phyloP scores from a whole-genome alignment of 2,329 filamentous ascomycete species.

The Coniochaeta sp. region DNA sequence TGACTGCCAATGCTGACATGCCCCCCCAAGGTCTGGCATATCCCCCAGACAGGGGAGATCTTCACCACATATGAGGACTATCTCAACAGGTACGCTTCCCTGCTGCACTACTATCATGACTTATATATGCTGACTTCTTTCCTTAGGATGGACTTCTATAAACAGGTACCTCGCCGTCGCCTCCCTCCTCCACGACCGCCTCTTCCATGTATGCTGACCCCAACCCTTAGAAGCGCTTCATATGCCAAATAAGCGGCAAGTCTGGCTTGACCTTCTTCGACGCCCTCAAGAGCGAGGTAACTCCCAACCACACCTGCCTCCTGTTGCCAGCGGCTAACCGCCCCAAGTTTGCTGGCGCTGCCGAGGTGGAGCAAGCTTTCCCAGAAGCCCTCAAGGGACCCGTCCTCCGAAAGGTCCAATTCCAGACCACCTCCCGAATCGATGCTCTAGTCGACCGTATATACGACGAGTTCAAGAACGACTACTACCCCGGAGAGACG shows the following conservation, averaged over 20 bases:
- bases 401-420: conserved; percentile 84
- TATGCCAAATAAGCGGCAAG: conserved; percentile 92
- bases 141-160: conserved; percentile 82
- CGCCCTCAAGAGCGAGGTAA: conserved; percentile 82
- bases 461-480: conserved; percentile 74
- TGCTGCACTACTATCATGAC: not conserved
- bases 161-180: conserved; percentile 54
- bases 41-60: conserved; percentile 82
- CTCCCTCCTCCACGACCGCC: not conserved
- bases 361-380: conserved; percentile 86
- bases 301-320: conserved; percentile 17
- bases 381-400: conserved; percentile 87
- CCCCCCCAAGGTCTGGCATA: conserved; percentile 72
- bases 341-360: conserved; percentile 64
- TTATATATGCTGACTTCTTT: conserved; percentile 22
- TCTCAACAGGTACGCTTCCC: conserved; percentile 60
- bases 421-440: conserved; percentile 80
- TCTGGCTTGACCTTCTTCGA: conserved; percentile 89
- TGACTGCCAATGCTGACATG: conserved; percentile 12
- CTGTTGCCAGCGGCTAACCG: not conserved
- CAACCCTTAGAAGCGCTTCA: conserved; percentile 66
- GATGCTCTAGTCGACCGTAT: conserved; percentile 69
- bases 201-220: conserved; percentile 8
- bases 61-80: conserved; percentile 88
- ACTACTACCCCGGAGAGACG: conserved; percentile 85